phyloP scores from a whole-genome alignment of 352 stramenopile genomes.

The Globisporangium abappressorium region DNA sequence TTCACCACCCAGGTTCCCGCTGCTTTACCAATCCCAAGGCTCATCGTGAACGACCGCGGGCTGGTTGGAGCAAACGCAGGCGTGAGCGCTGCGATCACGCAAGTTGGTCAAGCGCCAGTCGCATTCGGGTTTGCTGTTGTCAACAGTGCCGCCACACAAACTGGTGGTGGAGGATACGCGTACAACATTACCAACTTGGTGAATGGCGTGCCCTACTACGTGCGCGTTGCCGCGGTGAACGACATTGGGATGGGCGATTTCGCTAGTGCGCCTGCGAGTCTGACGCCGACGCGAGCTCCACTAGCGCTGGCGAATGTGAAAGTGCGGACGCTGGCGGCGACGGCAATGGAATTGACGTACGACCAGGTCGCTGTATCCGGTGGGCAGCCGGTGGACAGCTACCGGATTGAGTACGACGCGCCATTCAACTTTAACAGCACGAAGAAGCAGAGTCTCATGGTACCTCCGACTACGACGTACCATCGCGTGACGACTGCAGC shows the following conservation, averaged over 20 bases:
- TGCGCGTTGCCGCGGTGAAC: slow-evolving; percentile 80
- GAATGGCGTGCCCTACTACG: slow-evolving; percentile 67
- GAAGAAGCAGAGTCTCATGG: slow-evolving; percentile 15
- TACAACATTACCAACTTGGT: slow-evolving; percentile 59
- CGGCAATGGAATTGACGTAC: slow-evolving; percentile 49
- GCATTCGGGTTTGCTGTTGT: slow-evolving; percentile 39
- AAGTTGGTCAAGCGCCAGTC: slow-evolving; percentile 30
- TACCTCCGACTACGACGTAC: slow-evolving; percentile 39
- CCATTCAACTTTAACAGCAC: slow-evolving; percentile 30
- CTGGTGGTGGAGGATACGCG: slow-evolving; percentile 18
- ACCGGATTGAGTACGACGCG: slow-evolving; percentile 52
- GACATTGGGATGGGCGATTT: slow-evolving; percentile 80
- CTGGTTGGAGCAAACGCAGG: slow-evolving; percentile 33
- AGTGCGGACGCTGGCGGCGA: slow-evolving; percentile 30
- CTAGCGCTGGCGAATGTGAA: slow-evolving; percentile 45
- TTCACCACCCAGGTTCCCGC: slow-evolving; percentile 70
- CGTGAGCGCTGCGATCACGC: slow-evolving; percentile 22
- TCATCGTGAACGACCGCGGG: slow-evolving; percentile 53
- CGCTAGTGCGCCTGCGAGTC: slow-evolving; percentile 19
- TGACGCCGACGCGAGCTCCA: slow-evolving; percentile 53
- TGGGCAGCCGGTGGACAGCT: slow-evolving; percentile 50
- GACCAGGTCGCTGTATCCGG: slow-evolving; percentile 61
- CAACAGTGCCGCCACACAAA: not conserved
- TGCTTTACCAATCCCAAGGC: slow-evolving; percentile 30
- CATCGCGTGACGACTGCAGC: slow-evolving; percentile 69